Evolutionary conservation across 306 rosid genomes (phyloP).

Genomic region (Carpinus viminea): DNA sequence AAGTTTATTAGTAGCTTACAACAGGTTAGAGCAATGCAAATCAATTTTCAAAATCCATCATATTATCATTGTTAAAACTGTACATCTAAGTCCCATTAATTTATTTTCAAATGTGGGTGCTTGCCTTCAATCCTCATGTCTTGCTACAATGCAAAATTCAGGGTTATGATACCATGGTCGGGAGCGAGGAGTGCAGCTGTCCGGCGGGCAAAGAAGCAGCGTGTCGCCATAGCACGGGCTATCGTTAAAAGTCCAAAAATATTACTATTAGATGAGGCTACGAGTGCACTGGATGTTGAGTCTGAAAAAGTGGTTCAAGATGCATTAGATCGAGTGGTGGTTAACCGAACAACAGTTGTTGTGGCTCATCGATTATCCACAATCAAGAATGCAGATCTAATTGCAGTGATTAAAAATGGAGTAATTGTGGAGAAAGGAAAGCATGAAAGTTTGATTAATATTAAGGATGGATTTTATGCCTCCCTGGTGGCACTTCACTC

Average conservation of each 20-base stretch:
- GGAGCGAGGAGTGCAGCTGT: constrained; percentile 62
- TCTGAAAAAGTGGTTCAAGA: constrained; percentile 74
- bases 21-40: constrained; percentile 31
- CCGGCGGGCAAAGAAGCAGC: constrained; percentile 69
- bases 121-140: neutral
- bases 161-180: constrained; percentile 63
- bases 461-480: constrained; percentile 47
- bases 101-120: neutral
- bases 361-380: constrained; percentile 75
- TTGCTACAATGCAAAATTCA: constrained; percentile 15
- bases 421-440: constrained; percentile 54
- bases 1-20: constrained; percentile 68
- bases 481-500: constrained; percentile 45
- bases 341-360: constrained; percentile 59
- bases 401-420: constrained; percentile 63
- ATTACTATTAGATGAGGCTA: constrained; percentile 69
- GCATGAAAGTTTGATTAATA: constrained; percentile 39
- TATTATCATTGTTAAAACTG: neutral
- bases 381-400: constrained; percentile 56
- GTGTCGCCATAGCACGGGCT: constrained; percentile 72
- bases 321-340: constrained; percentile 59
- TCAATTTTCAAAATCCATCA: neutral
- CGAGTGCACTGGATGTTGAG: constrained; percentile 80
- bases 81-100: neutral
- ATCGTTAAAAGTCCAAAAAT: constrained; percentile 62